Percentiles rank a stretch among this genome's conserved stretches.
Conservation (phyloP, 2,329 filamentous ascomycete genomes). For the Penicillium fuscoglaucum region DNA sequence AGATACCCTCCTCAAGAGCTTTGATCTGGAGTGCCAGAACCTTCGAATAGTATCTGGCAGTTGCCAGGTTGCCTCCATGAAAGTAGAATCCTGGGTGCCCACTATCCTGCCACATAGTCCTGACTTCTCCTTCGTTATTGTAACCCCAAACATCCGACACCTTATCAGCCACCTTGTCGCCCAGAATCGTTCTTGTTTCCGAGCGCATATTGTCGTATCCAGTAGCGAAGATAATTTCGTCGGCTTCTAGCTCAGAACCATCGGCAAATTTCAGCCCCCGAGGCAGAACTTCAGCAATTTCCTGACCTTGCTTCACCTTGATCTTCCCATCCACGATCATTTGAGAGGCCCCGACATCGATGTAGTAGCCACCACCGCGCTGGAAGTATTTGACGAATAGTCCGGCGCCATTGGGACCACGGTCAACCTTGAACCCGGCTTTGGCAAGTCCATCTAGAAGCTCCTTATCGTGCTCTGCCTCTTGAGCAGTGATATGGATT, state of each 20-base stretch:
- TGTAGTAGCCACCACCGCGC: background rate
- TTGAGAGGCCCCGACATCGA: constrained; percentile 26
- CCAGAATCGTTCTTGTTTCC: background rate
- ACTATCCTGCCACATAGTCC: background rate
- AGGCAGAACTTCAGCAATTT: constrained; percentile 55
- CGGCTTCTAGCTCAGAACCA: background rate
- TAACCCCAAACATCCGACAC: background rate
- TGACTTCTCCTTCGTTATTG: background rate
- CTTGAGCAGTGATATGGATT: background rate
- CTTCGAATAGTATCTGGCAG: background rate
- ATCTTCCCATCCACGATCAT: constrained; percentile 65
- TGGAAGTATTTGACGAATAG: background rate
- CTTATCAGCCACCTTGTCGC: background rate
- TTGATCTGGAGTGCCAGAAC: background rate
- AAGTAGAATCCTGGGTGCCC: background rate
- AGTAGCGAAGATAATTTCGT: background rate
- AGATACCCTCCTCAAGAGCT: background rate
- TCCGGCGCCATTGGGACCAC: background rate
- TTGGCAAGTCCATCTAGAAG: background rate
- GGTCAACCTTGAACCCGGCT: background rate
- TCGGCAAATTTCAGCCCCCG: background rate
- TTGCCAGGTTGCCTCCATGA: background rate
- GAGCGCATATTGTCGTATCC: background rate
- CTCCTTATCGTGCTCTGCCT: background rate
- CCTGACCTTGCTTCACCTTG: constrained; percentile 63